Evolutionary conservation across 1,139 yeast species (phyloP), one percentile per base, ranked within the genome.

Genomic region (Lodderomyces theae): DNA sequence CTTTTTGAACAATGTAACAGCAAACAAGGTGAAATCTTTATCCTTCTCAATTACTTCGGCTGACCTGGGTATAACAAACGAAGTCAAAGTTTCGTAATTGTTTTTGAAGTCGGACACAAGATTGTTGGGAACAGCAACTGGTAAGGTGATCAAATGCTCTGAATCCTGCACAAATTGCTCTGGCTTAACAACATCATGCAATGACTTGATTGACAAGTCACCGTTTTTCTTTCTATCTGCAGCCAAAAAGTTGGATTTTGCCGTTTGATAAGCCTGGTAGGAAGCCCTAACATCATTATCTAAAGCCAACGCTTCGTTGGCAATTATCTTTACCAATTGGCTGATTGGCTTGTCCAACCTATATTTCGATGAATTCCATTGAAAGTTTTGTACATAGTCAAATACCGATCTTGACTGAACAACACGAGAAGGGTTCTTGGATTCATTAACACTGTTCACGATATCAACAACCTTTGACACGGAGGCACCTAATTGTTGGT

Each of bases 141-240:
- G 72, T 15, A 87, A 71, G 0, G 96, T 88, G 38, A 83, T 81
- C 58, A 92, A 74, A 61, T 90, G 86, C 49, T 92, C 98, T 3
- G 95, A 84, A 52, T 81, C 80, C 47, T 85, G 70, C 10, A 94
- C 90, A 61, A 92, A 87, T 56, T 94, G 88, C 45, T 82, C 82
- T 4, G 90, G 85, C 43, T 78, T 79, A 34, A 94, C 97, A 44
- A 92, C 78, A 54, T 88, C 95, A 58, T 90, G 97, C 47, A 92
- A 72, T 3, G 96, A 86, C 60, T 87, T 82, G 45, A 90, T 92
- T 8, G 96, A 83, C 51, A 92, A 74, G 61, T 94, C 96, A 43
- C 99, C 99, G 38, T 85, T 86, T 60, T 85, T 87, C 64, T 89
- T 89, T 55, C 97, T 79, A 63, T 92, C 96, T 24, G 95, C 94